Evolutionary conservation across 805 yeast species (phyloP), one percentile per base, ranked within the genome.

Genomic region (Yamadazyma kitorensis): DNA sequence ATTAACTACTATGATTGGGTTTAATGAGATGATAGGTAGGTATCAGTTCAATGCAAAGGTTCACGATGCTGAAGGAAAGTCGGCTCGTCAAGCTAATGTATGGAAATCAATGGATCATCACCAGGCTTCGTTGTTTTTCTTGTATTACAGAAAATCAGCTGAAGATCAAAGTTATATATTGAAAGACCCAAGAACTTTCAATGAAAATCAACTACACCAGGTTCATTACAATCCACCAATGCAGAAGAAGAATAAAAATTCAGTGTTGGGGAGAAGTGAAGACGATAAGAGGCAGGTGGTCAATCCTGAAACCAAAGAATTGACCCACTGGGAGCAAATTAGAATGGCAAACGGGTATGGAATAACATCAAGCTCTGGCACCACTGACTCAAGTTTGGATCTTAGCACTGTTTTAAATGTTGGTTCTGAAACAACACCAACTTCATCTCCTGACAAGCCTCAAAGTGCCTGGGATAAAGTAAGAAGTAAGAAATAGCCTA

Each of bases 71-170:
- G 51, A 45, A 20, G 39, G 39, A 9, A 34, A 34, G 13, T 19
- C 29, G 9, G 6, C 25, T 12, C 18, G 39, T 31, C 31, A 39
- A n/a, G 12, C 23, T 13, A 24, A 30, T n/a, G 64, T 55, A 12
- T 67, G 72, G 72, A 52, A 53, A 39, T 31, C 62, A 10, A 54
- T 66, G 55, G 64, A 60, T 32, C 53, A 54, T 18, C 61, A 54
- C 29, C 65, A 58, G 24, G 52, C 64, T 5, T 55, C 64, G 4
- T 39, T 62, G 18, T 67, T 64, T 43, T 61, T 50, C 36, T 38
- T 67, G 16, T 82, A 82, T 52, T 81, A 73, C 51, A 59, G 64
- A 30, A 54, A 65, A 39, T 70, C 84, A 0, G 60, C 68, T 24
- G 63, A 64, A 12, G 73, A 80, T 44, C 78, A 81, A 0, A 66